These are phyloP conservation scores for Trichoderma oligosporum DNA, from an alignment of 2,329 filamentous ascomycete species.

Conservation along the genomic window DNA sequence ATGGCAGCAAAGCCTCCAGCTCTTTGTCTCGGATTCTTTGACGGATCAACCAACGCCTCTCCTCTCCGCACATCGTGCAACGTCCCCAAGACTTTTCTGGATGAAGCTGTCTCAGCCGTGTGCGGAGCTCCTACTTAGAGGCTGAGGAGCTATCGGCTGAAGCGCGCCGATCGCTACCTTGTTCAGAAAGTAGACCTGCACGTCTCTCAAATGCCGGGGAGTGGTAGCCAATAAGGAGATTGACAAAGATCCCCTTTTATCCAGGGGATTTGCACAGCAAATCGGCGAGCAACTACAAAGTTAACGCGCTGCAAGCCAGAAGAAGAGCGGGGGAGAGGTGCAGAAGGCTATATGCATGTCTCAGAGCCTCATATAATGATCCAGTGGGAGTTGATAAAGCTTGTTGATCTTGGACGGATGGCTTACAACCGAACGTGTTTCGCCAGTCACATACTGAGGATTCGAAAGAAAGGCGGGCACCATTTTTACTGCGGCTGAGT, in stretches of 20 bases:
- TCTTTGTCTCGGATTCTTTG: slow-evolving; percentile 3
- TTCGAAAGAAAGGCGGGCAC: slow-evolving; percentile 1
- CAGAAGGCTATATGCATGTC: slow-evolving; percentile 14
- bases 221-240: slow-evolving; percentile 7
- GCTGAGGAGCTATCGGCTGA: slow-evolving; percentile 16
- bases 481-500: slow-evolving; percentile 10
- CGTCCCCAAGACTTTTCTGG: neutral
- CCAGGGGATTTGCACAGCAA: slow-evolving; percentile 4
- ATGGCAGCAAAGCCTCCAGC: neutral
- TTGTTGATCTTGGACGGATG: slow-evolving; percentile 1
- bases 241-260: slow-evolving; percentile 4
- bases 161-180: slow-evolving; percentile 15
- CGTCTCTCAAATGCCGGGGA: slow-evolving; percentile 15
- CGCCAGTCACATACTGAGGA: slow-evolving; percentile 2
- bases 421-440: neutral
- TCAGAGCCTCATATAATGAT: neutral
- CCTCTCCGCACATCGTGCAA: too few species aligned
- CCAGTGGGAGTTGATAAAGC: slow-evolving; percentile 10
- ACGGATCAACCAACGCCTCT: neutral
- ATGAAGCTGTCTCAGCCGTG: neutral
- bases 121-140: slow-evolving; percentile 7
- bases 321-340: slow-evolving; percentile 3
- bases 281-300: neutral
- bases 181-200: slow-evolving; percentile 11
- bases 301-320: neutral